Evolutionary conservation across 2,329 filamentous ascomycete genomes (phyloP).

Genomic region (Colletotrichum somersetense): DNA sequence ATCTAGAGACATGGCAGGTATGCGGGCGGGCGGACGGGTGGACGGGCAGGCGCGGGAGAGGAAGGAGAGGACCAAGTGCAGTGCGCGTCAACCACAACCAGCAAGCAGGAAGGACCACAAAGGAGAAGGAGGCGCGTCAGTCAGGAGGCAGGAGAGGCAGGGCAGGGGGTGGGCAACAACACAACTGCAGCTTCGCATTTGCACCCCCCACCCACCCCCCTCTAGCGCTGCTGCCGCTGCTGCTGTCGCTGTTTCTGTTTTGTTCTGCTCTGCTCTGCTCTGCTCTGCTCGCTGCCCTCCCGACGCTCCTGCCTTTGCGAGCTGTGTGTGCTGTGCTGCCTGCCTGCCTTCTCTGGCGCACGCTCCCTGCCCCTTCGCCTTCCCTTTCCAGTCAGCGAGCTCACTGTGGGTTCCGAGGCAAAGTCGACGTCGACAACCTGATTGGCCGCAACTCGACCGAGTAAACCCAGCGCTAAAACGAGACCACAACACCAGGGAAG

Average conservation of each 20-base stretch:
- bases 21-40: too few species aligned
- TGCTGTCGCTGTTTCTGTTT: neutral
- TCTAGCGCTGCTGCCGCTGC: neutral
- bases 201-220: neutral
- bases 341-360: neutral
- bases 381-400: conserved; percentile 1
- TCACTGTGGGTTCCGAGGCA: neutral
- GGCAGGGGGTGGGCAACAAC: conserved; percentile 11
- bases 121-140: neutral
- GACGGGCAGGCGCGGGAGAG: conserved; percentile 5
- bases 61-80: neutral
- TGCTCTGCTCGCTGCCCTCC: neutral
- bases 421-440: neutral
- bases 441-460: conserved; percentile 17
- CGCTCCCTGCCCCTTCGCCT: neutral
- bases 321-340: conserved; percentile 4
- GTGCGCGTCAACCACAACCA: neutral
- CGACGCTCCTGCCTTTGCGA: conserved; percentile 2
- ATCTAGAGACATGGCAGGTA: neutral
- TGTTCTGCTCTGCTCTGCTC: too few species aligned
- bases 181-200: conserved; percentile 18
- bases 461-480: conserved; percentile 31
- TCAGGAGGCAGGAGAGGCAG: neutral
- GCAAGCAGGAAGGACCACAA: conserved; percentile 10
- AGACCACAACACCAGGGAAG: conserved; percentile 10